Conservation (phyloP, 192 early-diverging fungal genomes). For the Linderina pennispora region DNA sequence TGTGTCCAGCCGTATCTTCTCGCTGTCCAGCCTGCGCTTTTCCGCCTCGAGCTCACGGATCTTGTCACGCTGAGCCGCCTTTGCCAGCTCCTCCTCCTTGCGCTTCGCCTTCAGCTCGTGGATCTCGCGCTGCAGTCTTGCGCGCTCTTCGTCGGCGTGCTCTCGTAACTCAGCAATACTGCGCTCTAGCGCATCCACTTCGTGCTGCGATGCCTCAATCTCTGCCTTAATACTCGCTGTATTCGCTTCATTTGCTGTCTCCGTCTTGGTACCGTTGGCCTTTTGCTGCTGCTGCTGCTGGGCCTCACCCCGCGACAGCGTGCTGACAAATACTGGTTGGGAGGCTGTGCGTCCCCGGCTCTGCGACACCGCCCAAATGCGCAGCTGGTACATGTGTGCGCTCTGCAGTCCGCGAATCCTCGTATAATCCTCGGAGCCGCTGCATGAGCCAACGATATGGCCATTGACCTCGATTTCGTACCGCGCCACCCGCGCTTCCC, state of each 20-base stretch:
- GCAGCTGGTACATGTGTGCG: conserved; percentile 25
- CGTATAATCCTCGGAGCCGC: conserved; percentile 1
- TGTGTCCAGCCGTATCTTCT: conserved; percentile 11
- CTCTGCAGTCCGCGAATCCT: conserved; percentile 18
- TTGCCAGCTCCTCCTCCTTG: conserved; percentile 21
- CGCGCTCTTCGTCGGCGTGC: conserved; percentile 20
- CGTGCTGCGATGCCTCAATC: conserved; percentile 10
- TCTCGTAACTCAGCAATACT: conserved; percentile 9
- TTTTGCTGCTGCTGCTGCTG: background rate
- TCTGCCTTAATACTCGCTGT: conserved; percentile 5
- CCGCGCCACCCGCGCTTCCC: conserved; percentile 8
- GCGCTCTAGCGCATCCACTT: conserved; percentile 5
- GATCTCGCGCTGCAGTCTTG: conserved; percentile 16
- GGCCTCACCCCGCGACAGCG: conserved; percentile 4
- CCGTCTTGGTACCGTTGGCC: background rate
- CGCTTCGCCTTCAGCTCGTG: conserved; percentile 17
- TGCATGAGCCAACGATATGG: conserved; percentile 17
- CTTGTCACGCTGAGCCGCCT: conserved; percentile 14
- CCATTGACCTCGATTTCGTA: conserved; percentile 42
- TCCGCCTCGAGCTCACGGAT: conserved; percentile 33
- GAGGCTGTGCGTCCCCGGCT: conserved; percentile 32
- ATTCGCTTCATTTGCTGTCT: no score
- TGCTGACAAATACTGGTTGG: conserved; percentile 33
- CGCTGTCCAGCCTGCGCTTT: conserved; percentile 31
- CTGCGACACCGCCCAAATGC: conserved; percentile 33